These are phyloP conservation scores for Metschnikowia borealis DNA, from an alignment of 805 yeast genomes.

Conservation along the genomic window DNA sequence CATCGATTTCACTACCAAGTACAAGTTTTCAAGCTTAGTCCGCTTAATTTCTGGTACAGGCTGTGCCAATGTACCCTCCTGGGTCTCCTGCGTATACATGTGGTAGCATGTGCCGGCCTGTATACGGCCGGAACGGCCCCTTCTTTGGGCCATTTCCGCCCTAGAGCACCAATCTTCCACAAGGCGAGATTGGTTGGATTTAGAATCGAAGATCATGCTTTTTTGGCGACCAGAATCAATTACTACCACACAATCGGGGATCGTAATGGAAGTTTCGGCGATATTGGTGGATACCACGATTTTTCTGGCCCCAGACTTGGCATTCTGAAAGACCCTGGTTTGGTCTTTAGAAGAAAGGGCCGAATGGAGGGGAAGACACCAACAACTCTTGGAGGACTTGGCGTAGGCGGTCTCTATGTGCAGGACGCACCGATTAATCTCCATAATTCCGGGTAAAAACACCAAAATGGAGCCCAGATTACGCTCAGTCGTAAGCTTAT, in stretches of 20 bases:
- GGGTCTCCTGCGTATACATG: constrained; percentile 61
- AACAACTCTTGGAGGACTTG: constrained; percentile 23
- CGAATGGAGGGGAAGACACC: constrained; percentile 79
- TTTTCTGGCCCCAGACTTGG: constrained; percentile 58
- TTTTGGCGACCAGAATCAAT: constrained; percentile 86
- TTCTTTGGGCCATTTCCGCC: constrained; percentile 85
- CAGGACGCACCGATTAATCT: constrained; percentile 65
- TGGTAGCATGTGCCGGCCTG: constrained; percentile 78
- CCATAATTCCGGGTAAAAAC: constrained; percentile 88
- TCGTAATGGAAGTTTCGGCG: constrained; percentile 96
- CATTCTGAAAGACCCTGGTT: constrained; percentile 59
- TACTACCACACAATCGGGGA: constrained; percentile 90
- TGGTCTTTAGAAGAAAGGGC: constrained; percentile 83
- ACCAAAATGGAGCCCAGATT: constrained; percentile 73
- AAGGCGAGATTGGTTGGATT: constrained; percentile 63
- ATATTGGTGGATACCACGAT: constrained; percentile 88
- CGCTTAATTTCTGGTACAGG: constrained; percentile 90
- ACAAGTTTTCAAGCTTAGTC: constrained; percentile 77
- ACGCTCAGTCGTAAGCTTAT: constrained; percentile 35
- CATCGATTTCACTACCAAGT: constrained; percentile 83
- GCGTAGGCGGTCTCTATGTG: constrained; percentile 21
- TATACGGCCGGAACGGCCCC: constrained; percentile 99
- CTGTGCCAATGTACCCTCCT: constrained; percentile 54
- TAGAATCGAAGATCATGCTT: constrained; percentile 65
- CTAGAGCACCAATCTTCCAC: constrained; percentile 83